phyloP scores from a whole-genome alignment of 164 flowering plant species.

The Vitis amurensis region DNA sequence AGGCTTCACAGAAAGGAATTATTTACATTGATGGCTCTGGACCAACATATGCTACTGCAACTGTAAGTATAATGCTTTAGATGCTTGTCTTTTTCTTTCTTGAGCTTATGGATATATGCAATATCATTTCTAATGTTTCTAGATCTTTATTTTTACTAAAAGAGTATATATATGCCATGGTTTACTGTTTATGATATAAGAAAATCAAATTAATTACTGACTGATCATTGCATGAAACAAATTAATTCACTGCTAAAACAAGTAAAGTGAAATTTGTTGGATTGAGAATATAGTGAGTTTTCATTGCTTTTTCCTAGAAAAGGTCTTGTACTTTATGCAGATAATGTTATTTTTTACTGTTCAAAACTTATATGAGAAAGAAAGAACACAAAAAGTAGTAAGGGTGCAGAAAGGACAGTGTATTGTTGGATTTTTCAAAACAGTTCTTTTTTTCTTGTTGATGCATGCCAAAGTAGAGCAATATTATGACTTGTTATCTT shows the following conservation, averaged over 20 bases:
- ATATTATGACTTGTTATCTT: no score
- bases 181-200: not conserved
- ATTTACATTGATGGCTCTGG: conserved; percentile 86
- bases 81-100: conserved; percentile 8
- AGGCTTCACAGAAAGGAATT: conserved; percentile 68
- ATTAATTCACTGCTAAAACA: no score
- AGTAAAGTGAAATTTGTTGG: not conserved
- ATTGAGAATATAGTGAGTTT: not conserved
- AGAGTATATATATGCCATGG: no score
- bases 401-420: no score
- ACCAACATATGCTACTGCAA: conserved; percentile 92
- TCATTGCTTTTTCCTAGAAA: not conserved
- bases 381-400: no score
- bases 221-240: not conserved
- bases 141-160: not conserved
- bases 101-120: not conserved
- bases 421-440: no score
- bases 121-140: not conserved
- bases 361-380: not conserved
- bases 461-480: no score
- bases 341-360: not conserved
- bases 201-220: not conserved
- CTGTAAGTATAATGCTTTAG: conserved; percentile 48
- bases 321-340: not conserved
- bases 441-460: no score